Evolutionary conservation across 352 stramenopile genomes (phyloP), one percentile per base, ranked within the genome.

Genomic region (Paralagenidium karlingii): DNA sequence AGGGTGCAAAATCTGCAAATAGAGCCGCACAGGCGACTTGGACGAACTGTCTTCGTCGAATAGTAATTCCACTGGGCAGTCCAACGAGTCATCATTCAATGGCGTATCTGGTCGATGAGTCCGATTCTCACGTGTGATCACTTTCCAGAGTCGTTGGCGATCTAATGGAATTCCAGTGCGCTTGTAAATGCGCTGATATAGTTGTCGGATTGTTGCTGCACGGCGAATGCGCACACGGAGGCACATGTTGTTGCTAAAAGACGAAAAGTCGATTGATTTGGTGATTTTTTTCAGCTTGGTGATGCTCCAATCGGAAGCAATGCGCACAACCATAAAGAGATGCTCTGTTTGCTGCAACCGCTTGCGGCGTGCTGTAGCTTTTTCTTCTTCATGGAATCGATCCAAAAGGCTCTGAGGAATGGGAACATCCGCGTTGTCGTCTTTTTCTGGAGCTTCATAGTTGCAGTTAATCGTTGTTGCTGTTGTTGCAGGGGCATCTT

Each of bases 71-170:
- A 82, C 56, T 13, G 60, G 60, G 22, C 34, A 61, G 16, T 53
- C 55, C 6, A 83, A 56, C 11, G 53, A 26, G 15, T 80, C 57
- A 1, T 48, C 51, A 16, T 55, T 49, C 8, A 92, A 38, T 0
- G 70, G 54, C 24, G 60, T 58, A 40, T 93, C 79, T 0, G 79
- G 79, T 15, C 79, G 74, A 36, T 74, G 60, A 2, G 76, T 93
- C 7, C 76, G 63, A 45, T 93, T 93, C 49, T 90, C 74, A 16
- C 79, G 68, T 8, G 68, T 85, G 38, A 89, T 87, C 20, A 90
- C 63, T 53, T 79, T 89, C 79, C 79, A 93, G 9, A 93, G 43
- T 13, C 79, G 67, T 26, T 88, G 74, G 7, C 60, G 64, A 5
- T 50, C 32, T 27, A 88, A 63, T 0, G 74, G 71, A 0, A 93